These are phyloP conservation scores for Saccharomyces hybrid DNA, from an alignment of 1,139 yeast genomes.

Conservation along the genomic window DNA sequence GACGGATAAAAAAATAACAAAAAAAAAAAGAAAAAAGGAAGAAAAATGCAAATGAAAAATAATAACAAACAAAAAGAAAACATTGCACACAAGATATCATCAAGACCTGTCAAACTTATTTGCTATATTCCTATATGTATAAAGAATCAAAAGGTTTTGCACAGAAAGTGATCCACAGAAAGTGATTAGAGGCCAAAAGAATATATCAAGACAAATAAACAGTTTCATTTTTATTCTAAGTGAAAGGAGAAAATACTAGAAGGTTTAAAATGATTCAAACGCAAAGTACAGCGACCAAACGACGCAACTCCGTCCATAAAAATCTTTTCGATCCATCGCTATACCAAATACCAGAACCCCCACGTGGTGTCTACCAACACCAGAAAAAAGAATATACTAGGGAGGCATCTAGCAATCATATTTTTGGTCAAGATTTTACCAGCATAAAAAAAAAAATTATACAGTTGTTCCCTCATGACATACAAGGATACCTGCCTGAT, in stretches of 20 bases:
- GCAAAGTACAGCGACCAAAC: conserved; percentile 21
- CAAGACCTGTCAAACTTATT: no score
- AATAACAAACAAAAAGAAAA: not conserved
- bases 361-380: conserved; percentile 17
- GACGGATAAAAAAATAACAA: not conserved
- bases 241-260: not conserved
- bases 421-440: not conserved
- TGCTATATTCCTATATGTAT: not conserved
- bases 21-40: not conserved
- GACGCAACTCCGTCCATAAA: conserved; percentile 21
- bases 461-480: conserved; percentile 9
- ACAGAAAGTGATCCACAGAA: not conserved
- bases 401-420: not conserved
- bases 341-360: conserved; percentile 11
- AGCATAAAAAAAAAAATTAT: conserved; percentile 6
- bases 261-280: conserved; percentile 15
- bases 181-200: not conserved
- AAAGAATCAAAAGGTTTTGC: no score
- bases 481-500: conserved; percentile 18
- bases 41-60: not conserved
- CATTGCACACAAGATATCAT: not conserved
- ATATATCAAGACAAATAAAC: not conserved
- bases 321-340: conserved; percentile 22
- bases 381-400: conserved; percentile 3
- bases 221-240: no score